Evolutionary conservation across 305 asterid species (phyloP).

Genomic region (Solanum hybrid): DNA sequence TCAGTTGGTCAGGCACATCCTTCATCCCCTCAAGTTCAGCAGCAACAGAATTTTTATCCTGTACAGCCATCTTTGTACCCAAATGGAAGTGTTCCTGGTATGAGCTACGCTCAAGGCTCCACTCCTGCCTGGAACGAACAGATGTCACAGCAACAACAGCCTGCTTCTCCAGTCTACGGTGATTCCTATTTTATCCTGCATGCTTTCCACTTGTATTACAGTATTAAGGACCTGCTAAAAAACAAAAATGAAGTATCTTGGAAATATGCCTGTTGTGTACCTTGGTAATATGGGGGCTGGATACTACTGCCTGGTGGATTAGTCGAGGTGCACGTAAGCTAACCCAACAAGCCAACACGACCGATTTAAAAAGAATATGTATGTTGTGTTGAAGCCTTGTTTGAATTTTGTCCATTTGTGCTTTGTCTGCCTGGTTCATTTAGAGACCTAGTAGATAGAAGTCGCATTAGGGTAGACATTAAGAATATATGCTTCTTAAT

Average conservation of each 20-base stretch:
- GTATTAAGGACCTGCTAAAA: not conserved
- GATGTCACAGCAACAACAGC: conserved; percentile 62
- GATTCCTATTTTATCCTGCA: not conserved
- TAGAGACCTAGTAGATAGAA: not conserved
- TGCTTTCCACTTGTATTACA: not conserved
- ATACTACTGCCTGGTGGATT: not conserved
- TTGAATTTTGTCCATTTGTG: not conserved
- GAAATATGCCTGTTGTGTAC: not conserved
- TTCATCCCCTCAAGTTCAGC: conserved; percentile 41
- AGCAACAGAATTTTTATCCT: conserved; percentile 40
- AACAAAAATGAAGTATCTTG: not conserved
- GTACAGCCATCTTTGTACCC: conserved; percentile 39
- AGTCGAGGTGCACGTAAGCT: not conserved
- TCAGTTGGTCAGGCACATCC: conserved; percentile 50
- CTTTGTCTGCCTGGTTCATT: not conserved
- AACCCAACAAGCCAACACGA: not conserved
- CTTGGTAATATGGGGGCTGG: not conserved
- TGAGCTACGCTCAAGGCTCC: conserved; percentile 49
- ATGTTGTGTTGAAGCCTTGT: not conserved
- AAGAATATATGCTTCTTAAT: not conserved
- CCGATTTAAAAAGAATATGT: not conserved
- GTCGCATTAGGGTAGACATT: not conserved
- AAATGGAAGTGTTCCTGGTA: conserved; percentile 51
- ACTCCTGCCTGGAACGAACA: conserved; percentile 64
- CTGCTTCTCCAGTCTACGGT: conserved; percentile 72